Base-by-base conservation (phyloP, 805 yeast species). In the Metschnikowia reukaufii region DNA sequence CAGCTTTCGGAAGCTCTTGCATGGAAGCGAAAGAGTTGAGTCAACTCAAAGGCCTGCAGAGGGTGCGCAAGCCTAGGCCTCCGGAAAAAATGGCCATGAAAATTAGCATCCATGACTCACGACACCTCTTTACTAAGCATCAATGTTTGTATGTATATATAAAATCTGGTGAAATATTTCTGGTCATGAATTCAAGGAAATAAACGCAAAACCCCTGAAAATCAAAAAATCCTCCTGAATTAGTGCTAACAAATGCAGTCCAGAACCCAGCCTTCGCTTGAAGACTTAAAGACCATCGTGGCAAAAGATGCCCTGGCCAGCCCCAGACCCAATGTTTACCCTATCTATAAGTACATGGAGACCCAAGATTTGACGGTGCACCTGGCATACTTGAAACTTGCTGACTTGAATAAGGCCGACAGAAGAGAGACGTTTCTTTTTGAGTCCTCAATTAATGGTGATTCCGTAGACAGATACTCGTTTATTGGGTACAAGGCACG, bases 401-500 rank as follows among this genome's bases (percentile, higher is more conserved):
- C 96, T 6, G 68, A 78, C 41, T 87, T 92, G 39, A 73, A 76
- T 52, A 66, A 75, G 27, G 57, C 73, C 20, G 62, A 70, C 16
- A 76, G 86, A 54, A 59, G 74, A 0, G 86, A 85, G 32, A 85
- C 96, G 3, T 91, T 92, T 59, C 70, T 94, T 43, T 79, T 94
- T 55, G 99, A 94, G 66, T 82, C 92, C 56, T 96, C 98, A 1
- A 79, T 78, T 50, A 88, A 88, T 49, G 96, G 96, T 42, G 96
- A 91, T 62, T 83, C 85, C 38, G 81, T 94, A 25, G 96, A 88
- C 52, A 75, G 99, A 55, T 94, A 84, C 68, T 88, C 97, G 0
- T 92, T 91, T 64, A 82, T 94, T 62, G 99, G 99, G 3, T 74
- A 84, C 38, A 79, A 80, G 20, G 99, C 99, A 13, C 79, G 84